phyloP scores from a whole-genome alignment of 768 basidiomycete species.

The Paxillus ammoniavirescens region DNA sequence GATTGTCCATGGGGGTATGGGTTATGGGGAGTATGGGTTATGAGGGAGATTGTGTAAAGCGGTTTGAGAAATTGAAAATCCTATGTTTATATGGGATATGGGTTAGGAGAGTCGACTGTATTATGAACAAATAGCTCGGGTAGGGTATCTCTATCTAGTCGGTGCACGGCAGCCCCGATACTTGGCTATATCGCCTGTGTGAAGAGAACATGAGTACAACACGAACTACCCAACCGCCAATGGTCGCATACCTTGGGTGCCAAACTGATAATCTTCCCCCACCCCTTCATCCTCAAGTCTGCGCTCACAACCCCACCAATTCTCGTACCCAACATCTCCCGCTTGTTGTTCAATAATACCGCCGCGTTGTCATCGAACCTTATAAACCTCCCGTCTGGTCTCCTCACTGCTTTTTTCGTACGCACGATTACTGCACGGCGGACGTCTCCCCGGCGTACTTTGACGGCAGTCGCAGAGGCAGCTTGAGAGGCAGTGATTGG shows the following conservation, averaged over 20 bases:
- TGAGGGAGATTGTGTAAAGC: too few relatives aligned
- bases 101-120: too few relatives aligned
- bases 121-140: background rate
- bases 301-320: constrained; percentile 93
- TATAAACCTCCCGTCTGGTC: constrained; percentile 86
- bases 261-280: constrained; percentile 90
- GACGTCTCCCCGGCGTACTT: constrained; percentile 91
- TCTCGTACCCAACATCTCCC: constrained; percentile 92
- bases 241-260: constrained; percentile 80
- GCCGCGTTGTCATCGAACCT: constrained; percentile 97
- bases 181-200: constrained; percentile 17
- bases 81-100: too few relatives aligned
- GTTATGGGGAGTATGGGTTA: too few relatives aligned
- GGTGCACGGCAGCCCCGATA: background rate
- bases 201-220: background rate
- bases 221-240: background rate
- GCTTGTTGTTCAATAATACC: constrained; percentile 92
- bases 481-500: constrained; percentile 69
- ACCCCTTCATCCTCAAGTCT: constrained; percentile 86
- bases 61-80: too few relatives aligned
- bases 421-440: constrained; percentile 95
- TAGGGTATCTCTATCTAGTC: constrained; percentile 14
- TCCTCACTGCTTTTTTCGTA: constrained; percentile 78
- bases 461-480: constrained; percentile 75
- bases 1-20: too few relatives aligned